Conservation (phyloP, 106 monocot genomes). For the Dendrobium chrysotoxum region DNA sequence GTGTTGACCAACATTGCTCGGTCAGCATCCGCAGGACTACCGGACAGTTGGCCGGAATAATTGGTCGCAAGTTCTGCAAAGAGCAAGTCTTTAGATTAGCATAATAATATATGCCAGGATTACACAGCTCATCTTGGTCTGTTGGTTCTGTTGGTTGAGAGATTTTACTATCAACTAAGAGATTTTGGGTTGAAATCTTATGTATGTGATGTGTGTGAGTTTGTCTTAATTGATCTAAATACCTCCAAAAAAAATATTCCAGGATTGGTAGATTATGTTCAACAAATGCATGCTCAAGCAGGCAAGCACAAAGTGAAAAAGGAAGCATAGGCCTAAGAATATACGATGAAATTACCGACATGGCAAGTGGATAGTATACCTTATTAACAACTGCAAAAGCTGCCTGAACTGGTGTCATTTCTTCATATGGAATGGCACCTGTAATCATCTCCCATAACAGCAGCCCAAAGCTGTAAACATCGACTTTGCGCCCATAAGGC, state of each 20-base stretch:
- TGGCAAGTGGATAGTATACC: constrained; percentile 26
- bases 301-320: too few relatives aligned
- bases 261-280: too few relatives aligned
- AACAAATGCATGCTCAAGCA: too few relatives aligned
- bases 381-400: constrained; percentile 87
- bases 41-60: constrained; percentile 40
- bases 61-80: constrained; percentile 61
- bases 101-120: too few relatives aligned
- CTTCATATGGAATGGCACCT: constrained; percentile 63
- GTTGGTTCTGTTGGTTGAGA: too few relatives aligned
- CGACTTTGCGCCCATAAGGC: constrained; percentile 55
- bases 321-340: neutral
- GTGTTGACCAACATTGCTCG: constrained; percentile 58
- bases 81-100: neutral
- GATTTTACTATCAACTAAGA: too few relatives aligned
- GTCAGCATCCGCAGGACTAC: constrained; percentile 38
- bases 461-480: constrained; percentile 81
- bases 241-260: too few relatives aligned
- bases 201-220: too few relatives aligned
- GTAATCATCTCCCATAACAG: constrained; percentile 78
- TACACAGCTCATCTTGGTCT: too few relatives aligned
- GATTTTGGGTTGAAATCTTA: too few relatives aligned
- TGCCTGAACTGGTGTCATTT: constrained; percentile 77
- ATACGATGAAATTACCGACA: neutral
- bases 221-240: too few relatives aligned